Percentiles rank a stretch among this genome's conserved stretches.
phyloP scores from a whole-genome alignment of 2,329 filamentous ascomycete genomes.

The Chalaropsis thielavioides region DNA sequence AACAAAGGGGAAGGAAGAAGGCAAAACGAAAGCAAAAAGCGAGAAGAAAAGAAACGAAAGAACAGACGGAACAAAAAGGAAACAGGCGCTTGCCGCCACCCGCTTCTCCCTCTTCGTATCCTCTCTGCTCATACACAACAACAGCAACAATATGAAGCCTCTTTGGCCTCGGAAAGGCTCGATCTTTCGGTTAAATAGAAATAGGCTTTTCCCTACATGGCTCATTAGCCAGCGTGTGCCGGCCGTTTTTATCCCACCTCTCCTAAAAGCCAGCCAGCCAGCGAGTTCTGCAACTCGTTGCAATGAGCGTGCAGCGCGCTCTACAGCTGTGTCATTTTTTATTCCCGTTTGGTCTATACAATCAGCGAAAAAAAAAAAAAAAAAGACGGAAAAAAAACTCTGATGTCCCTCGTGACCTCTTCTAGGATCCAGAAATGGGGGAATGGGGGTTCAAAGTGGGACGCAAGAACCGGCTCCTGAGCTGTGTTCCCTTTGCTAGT shows the following conservation, averaged over 20 bases:
- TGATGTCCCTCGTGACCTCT: neutral
- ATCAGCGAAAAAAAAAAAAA: no score
- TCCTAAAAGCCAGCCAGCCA: no score
- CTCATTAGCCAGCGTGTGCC: neutral
- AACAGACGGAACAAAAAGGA: neutral
- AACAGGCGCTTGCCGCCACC: neutral
- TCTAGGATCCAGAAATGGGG: neutral
- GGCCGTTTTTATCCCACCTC: neutral
- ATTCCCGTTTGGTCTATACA: neutral
- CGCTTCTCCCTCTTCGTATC: neutral
- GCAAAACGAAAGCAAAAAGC: neutral
- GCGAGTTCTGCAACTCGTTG: no score
- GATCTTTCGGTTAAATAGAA: conserved; percentile 5
- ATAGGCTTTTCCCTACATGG: conserved; percentile 3
- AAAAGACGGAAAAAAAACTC: no score
- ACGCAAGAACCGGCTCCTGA: neutral
- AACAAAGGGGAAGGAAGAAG: no score
- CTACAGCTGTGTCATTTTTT: neutral
- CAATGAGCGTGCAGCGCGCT: neutral
- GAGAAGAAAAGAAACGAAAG: no score
- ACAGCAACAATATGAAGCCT: neutral
- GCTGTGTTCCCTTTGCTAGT: neutral
- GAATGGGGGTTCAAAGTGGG: neutral
- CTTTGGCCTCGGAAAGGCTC: neutral
- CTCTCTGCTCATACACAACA: neutral